phyloP scores from a whole-genome alignment of 192 early-diverging fungal species.

The Coemansia sp. region DNA sequence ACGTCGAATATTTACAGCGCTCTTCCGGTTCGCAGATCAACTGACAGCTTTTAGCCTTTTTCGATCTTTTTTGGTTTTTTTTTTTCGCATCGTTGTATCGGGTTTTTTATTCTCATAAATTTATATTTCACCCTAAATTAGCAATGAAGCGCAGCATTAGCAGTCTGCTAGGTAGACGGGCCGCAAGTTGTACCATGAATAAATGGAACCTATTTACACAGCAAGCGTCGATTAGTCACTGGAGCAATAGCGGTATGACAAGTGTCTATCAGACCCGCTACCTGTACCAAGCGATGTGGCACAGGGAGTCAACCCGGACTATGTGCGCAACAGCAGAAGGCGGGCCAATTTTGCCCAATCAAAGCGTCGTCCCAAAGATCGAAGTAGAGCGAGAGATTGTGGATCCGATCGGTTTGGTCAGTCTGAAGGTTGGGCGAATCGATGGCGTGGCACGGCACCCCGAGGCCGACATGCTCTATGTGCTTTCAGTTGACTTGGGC shows the following conservation, averaged over 20 bases:
- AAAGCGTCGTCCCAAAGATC: background rate
- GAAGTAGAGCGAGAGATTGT: background rate
- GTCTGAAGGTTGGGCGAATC: slow-evolving; percentile 21
- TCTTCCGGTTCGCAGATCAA: slow-evolving; percentile 15
- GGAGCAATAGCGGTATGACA: background rate
- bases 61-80: background rate
- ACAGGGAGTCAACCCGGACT: background rate
- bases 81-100: background rate
- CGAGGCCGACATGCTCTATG: slow-evolving; percentile 26
- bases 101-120: background rate
- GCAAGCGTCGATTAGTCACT: background rate
- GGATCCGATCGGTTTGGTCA: slow-evolving; percentile 22
- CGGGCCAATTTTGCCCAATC: background rate
- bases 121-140: background rate
- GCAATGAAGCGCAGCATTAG: background rate
- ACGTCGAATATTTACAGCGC: slow-evolving; percentile 31
- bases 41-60: background rate
- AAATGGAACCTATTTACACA: background rate
- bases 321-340: background rate
- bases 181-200: background rate
- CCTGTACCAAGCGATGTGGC: background rate
- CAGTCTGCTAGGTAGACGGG: background rate
- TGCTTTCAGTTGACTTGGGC: slow-evolving; percentile 26
- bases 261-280: background rate
- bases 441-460: slow-evolving; percentile 10